Evolutionary conservation across 2,329 filamentous ascomycete species (phyloP).

Genomic region (Blastomyces parvus): DNA sequence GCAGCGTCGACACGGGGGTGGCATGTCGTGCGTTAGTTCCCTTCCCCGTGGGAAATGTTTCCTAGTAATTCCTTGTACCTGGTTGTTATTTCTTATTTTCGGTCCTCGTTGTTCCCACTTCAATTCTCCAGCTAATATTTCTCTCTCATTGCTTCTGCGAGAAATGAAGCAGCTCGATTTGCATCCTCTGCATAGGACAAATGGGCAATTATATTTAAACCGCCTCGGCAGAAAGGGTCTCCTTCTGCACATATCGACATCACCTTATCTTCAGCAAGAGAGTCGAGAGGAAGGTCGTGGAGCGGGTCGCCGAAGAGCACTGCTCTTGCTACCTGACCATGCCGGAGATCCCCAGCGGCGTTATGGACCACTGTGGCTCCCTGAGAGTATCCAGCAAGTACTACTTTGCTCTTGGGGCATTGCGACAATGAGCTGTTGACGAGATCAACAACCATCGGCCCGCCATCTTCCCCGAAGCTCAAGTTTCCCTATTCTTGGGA

Average conservation of each 20-base stretch:
- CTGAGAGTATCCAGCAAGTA: conserved; percentile 29
- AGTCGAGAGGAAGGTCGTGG: conserved; percentile 29
- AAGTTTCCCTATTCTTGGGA: conserved; percentile 21
- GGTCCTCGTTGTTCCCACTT: not conserved
- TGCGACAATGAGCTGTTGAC: conserved; percentile 24
- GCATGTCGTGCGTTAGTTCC: not conserved
- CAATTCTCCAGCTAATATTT: not conserved
- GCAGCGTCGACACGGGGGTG: not conserved
- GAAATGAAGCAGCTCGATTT: conserved; percentile 31
- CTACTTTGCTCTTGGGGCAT: conserved; percentile 28
- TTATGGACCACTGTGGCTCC: conserved; percentile 30
- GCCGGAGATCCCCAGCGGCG: conserved; percentile 22
- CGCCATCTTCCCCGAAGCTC: conserved; percentile 22
- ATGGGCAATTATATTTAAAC: conserved; percentile 36
- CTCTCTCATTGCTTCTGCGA: conserved; percentile 19
- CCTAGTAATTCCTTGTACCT: not conserved
- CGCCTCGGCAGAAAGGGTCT: conserved; percentile 44
- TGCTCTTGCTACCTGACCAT: conserved; percentile 31
- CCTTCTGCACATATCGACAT: conserved; percentile 43
- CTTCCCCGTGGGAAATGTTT: not conserved
- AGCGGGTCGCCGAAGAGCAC: conserved; percentile 42
- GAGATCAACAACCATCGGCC: conserved; percentile 24
- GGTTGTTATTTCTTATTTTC: not conserved
- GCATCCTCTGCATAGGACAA: conserved; percentile 32
- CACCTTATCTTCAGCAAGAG: conserved; percentile 34